Evolutionary conservation across 495 filamentous ascomycete species (phyloP), one percentile per base, ranked within the genome.

Genomic region (Neurospora sp.): DNA sequence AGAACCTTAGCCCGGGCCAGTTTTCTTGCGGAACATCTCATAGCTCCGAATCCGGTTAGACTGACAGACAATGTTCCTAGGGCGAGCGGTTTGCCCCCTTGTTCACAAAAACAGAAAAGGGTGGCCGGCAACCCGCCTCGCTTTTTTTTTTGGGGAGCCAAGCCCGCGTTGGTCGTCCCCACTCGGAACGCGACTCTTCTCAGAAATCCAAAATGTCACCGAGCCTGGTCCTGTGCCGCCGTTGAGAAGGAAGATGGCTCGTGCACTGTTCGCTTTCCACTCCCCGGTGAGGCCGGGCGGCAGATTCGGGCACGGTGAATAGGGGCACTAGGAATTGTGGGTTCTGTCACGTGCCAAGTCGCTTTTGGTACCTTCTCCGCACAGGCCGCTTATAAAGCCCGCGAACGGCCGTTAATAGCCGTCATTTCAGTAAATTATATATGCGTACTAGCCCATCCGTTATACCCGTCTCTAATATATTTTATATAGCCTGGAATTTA

Each of bases 281-380:
- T n/a, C n/a, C n/a, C 77, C 74, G 77, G 74, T 75, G 77, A 74
- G 77, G 31, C 77, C 77, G 76, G 77, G 69, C 71, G 40, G 35
- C 69, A 62, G n/a, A n/a, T n/a, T n/a, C n/a, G 31, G 31, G 31
- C 31, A 31, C 31, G 31, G 31, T 31, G 31, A 31, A 31, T 31
- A 31, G 31, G 31, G 31, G 31, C 31, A 31, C 31, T 31, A 31
- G 31, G 31, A 31, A 31, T 31, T 31, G 31, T 31, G 31, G 31
- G 31, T 31, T 31, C 31, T 31, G 2, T 31, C 2, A 31, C 31
- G 31, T 31, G 31, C 31, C 31, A 31, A 31, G 31, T 31, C 31
- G 31, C 2, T 31, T 31, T 31, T 31, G 1, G 31, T 31, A 31
- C 2, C 31, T 31, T 31, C 31, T 31, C 31, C 31, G 31, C 2